Evolutionary conservation across 2,329 filamentous ascomycete species (phyloP), one percentile per base, ranked within the genome.

Genomic region (Didymella keratinophila): DNA sequence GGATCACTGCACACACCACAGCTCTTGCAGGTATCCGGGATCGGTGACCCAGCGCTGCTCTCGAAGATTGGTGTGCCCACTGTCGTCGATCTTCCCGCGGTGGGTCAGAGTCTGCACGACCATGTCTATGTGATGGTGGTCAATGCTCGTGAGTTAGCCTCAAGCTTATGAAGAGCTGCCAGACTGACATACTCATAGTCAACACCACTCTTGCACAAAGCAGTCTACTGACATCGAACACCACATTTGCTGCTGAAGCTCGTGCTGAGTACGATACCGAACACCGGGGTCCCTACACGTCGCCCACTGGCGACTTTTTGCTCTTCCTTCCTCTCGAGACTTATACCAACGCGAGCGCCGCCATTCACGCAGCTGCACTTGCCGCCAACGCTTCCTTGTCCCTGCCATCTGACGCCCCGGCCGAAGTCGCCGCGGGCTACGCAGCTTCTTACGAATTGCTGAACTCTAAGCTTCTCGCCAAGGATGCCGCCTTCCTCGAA

Each of bases 1-100:
- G 70, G 70, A 20, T 12, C 67, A 21, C 28, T 73, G 8, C 68
- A 70, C 47, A 68, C 68, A 1, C 69, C 70, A 8, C 69, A 73
- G 48, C 44, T 73, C 1, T 60, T 73, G 11, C 70, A 72, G 30
- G 58, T 70, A 1, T 71, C 68, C 27, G 70, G 70, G 9, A 69
- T 73, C n/a, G 70, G 70, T 27, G 67, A 68, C 28, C 32, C 65
- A 18, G 41, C 56, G 8, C 56, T 67, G 4, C 66, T 72, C 3
- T 52, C 57, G 27, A 60, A 48, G 9, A 67, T 72, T 55, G 62
- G 62, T 2, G 64, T 69, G 2, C 36, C 58, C 3, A 58, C 61
- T 3, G 56, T 69, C 14, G 62, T 70, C 11, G 59, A 72, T 50
- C 64, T 73, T 16, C 66, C 70, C 5, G 68, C 66, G 1, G 67